A percentile compares a stretch with the other conserved stretches of the same genome.
phyloP scores from a whole-genome alignment of 306 rosid genomes.

The Castanea mollissima region DNA sequence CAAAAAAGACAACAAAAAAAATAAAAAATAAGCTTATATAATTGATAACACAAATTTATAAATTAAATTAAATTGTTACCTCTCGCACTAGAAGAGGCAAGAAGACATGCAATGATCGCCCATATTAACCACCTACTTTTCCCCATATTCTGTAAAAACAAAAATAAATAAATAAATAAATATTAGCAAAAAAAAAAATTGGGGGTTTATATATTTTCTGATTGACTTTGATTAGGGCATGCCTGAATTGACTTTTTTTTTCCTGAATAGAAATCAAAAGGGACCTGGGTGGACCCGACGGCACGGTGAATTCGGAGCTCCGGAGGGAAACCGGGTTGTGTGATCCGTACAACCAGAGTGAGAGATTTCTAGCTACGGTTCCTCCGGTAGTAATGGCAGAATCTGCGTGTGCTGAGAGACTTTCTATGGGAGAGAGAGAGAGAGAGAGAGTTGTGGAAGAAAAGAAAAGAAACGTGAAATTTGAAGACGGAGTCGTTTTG shows the following conservation, averaged over 20 bases:
- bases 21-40: neutral
- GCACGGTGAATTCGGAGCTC: constrained; percentile 8
- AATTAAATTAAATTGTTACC: constrained; percentile 36
- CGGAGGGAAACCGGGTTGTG: neutral
- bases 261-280: too few relatives aligned
- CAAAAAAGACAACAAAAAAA: neutral
- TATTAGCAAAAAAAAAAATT: neutral
- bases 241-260: neutral
- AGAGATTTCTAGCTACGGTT: neutral
- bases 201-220: neutral
- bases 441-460: neutral
- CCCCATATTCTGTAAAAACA: constrained; percentile 50
- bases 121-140: constrained; percentile 46
- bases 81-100: constrained; percentile 49
- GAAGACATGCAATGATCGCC: constrained; percentile 32
- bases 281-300: constrained; percentile 10
- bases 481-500: too few relatives aligned
- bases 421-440: too few relatives aligned
- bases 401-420: too few relatives aligned
- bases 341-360: neutral
- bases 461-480: too few relatives aligned
- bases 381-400: neutral
- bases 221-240: constrained; percentile 17
- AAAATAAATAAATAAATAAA: neutral
- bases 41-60: neutral